A percentile compares a stretch with the other conserved stretches of the same genome.
Evolutionary conservation across 2,329 filamentous ascomycete genomes (phyloP).

Genomic region (Stachybotrys elegans): DNA sequence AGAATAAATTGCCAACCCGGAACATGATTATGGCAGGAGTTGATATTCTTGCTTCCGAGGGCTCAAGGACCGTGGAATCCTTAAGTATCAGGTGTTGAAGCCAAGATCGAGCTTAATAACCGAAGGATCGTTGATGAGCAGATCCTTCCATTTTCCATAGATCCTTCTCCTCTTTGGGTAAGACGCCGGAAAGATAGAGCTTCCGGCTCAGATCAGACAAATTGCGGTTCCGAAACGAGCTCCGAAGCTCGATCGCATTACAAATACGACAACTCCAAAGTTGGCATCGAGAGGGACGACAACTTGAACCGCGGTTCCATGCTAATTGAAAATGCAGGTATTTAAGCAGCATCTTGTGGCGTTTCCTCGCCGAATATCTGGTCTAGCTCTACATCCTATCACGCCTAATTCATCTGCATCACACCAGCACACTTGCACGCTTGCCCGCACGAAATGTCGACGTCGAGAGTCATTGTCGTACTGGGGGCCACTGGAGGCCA

Average conservation of each 20-base stretch:
- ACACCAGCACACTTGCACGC: no score
- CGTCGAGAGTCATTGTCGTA: not conserved
- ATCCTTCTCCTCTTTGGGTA: constrained; percentile 1
- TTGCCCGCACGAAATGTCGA: not conserved
- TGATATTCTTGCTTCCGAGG: not conserved
- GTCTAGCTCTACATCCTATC: not conserved
- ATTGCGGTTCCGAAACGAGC: not conserved
- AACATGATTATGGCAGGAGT: not conserved
- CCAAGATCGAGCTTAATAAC: not conserved
- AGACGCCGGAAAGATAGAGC: not conserved
- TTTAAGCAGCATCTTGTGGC: not conserved
- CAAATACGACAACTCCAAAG: not conserved
- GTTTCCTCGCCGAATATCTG: not conserved
- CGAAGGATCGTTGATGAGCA: not conserved
- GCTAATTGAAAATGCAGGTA: not conserved
- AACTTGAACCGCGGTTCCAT: not conserved
- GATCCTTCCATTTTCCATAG: constrained; percentile 1
- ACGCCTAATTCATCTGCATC: no score
- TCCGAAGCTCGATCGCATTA: constrained; percentile 1
- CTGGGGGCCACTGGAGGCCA: constrained; percentile 1
- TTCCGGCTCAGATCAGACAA: not conserved
- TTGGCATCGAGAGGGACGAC: not conserved
- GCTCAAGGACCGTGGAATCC: not conserved
- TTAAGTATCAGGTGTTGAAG: not conserved
- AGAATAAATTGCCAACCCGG: not conserved